These are phyloP conservation scores for Persicaria maculosa DNA, from an alignment of 148 eudicot genomes.

Conservation along the genomic window DNA sequence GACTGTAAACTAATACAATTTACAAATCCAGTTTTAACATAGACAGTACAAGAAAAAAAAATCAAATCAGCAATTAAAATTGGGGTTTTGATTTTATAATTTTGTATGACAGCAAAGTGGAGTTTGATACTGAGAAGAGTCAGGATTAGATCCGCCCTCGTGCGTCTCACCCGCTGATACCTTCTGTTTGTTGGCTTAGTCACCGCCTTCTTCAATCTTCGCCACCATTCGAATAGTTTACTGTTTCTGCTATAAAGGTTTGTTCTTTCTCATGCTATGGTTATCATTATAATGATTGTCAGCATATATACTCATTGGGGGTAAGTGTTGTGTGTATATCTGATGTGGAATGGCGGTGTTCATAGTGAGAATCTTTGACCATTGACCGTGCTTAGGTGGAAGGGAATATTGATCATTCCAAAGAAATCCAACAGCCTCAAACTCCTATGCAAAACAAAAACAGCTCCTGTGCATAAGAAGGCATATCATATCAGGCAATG, in stretches of 20 bases:
- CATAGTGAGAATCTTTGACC: conserved; percentile 34
- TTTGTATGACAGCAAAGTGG: background rate
- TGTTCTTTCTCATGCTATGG: too few relatives aligned
- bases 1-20: background rate
- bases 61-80: too few relatives aligned
- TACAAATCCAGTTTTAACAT: background rate
- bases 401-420: conserved; percentile 38
- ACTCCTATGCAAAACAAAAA: background rate
- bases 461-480: background rate
- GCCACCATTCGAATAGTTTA: too few relatives aligned
- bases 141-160: conserved; percentile 42
- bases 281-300: too few relatives aligned
- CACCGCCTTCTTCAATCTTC: conserved; percentile 12
- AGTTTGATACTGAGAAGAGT: background rate
- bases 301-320: too few relatives aligned
- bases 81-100: background rate
- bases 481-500: background rate
- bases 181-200: conserved; percentile 31
- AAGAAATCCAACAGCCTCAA: conserved; percentile 16
- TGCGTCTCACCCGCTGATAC: conserved; percentile 52
- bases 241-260: too few relatives aligned
- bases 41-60: background rate
- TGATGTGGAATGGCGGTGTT: background rate
- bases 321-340: background rate
- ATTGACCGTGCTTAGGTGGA: conserved; percentile 30